Evolutionary conservation across 768 basidiomycete species (phyloP).

Genomic region (Boletellus ananas): DNA sequence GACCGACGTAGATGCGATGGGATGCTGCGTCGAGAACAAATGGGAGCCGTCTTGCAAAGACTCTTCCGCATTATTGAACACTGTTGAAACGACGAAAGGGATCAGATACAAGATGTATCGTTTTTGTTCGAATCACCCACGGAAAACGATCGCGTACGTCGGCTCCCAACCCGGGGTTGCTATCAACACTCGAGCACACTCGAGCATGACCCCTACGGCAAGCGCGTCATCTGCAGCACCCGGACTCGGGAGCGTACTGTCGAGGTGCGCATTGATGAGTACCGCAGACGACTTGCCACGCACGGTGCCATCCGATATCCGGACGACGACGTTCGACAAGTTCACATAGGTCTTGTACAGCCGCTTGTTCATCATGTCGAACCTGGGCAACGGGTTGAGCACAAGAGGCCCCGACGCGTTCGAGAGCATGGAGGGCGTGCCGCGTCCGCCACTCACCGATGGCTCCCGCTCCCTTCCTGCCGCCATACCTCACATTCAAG

Average conservation of each 20-base stretch:
- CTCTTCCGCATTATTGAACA: slow-evolving; percentile 96
- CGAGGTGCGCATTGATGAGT: slow-evolving; percentile 85
- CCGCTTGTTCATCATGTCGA: slow-evolving; percentile 86
- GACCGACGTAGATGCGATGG: slow-evolving; percentile 61
- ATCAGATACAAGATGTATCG: not conserved
- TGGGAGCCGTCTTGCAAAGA: slow-evolving; percentile 94
- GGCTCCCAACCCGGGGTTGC: slow-evolving; percentile 68
- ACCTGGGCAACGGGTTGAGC: slow-evolving; percentile 42
- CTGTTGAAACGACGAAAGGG: slow-evolving; percentile 34
- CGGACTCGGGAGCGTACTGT: slow-evolving; percentile 85
- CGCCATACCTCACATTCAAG: slow-evolving; percentile 92
- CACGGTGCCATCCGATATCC: slow-evolving; percentile 73
- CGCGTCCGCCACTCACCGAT: slow-evolving; percentile 57
- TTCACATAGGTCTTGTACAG: slow-evolving; percentile 85
- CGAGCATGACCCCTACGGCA: slow-evolving; percentile 88
- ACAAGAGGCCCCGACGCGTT: not conserved
- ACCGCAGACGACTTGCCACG: slow-evolving; percentile 77
- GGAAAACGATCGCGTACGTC: slow-evolving; percentile 73
- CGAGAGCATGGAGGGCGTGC: not conserved
- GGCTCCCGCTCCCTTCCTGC: slow-evolving; percentile 84
- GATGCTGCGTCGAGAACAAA: slow-evolving; percentile 88
- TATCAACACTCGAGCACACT: slow-evolving; percentile 72
- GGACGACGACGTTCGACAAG: slow-evolving; percentile 86
- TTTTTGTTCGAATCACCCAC: slow-evolving; percentile 43
- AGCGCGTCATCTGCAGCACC: slow-evolving; percentile 89